phyloP scores from a whole-genome alignment of 371 early-diverging fungal genomes.

The Paraphysoderma sedebokerense region DNA sequence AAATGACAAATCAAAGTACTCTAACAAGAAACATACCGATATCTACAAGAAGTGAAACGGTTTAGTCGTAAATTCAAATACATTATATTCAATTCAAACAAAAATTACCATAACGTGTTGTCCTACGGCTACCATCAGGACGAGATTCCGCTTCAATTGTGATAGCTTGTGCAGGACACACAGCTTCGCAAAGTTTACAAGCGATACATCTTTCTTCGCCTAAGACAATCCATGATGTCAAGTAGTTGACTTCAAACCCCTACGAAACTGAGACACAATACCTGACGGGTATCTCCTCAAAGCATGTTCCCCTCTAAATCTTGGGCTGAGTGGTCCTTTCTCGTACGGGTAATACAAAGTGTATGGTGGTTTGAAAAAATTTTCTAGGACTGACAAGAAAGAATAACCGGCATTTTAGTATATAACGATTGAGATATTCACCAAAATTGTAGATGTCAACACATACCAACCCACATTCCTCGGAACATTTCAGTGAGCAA shows the following conservation, averaged over 20 bases:
- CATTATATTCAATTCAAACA: not conserved
- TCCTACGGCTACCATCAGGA: conserved; percentile 87
- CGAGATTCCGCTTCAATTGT: conserved; percentile 97
- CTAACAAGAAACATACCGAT: no score
- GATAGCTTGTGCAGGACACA: conserved; percentile 96
- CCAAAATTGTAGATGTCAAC: no score
- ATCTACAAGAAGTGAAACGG: not conserved
- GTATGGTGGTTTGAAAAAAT: conserved; percentile 89
- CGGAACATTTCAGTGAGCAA: conserved; percentile 80
- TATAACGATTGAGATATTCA: no score
- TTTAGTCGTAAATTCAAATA: not conserved
- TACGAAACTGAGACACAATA: conserved; percentile 14
- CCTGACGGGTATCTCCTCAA: conserved; percentile 90
- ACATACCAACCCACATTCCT: conserved; percentile 63
- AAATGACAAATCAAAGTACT: no score
- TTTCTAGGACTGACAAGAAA: conserved; percentile 40
- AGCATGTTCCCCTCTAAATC: conserved; percentile 97
- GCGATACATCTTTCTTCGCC: conserved; percentile 97
- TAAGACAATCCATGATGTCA: conserved; percentile 13
- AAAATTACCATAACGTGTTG: conserved; percentile 64
- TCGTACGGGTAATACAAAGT: conserved; percentile 93
- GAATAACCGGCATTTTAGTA: no score
- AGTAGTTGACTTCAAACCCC: no score
- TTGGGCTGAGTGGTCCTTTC: conserved; percentile 80
- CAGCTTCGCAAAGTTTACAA: conserved; percentile 94